phyloP scores from a whole-genome alignment of 345 rosid species.

The Salix suchowensis region DNA sequence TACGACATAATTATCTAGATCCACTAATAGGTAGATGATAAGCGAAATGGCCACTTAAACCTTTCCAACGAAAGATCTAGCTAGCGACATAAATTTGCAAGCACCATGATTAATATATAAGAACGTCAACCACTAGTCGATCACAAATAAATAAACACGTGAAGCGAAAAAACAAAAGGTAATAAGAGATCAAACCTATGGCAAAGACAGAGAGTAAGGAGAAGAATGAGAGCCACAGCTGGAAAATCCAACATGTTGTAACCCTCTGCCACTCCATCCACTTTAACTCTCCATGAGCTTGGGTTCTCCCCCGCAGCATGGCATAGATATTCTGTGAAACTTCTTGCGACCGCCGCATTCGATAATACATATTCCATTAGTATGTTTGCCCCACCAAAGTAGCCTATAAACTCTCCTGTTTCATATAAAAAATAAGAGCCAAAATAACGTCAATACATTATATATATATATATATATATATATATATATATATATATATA shows the following conservation, averaged over 20 bases:
- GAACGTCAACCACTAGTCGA: background rate
- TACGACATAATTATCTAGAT: background rate
- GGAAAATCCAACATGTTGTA: conserved; percentile 75
- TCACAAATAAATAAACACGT: background rate
- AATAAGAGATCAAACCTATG: conserved; percentile 47
- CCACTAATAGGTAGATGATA: background rate
- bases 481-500: background rate
- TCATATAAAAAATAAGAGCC: background rate
- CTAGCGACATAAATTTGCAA: conserved; percentile 3
- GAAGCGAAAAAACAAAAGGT: background rate
- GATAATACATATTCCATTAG: conserved; percentile 90
- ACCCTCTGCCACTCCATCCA: conserved; percentile 52
- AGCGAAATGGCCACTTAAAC: conserved; percentile 13
- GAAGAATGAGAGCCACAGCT: conserved; percentile 76
- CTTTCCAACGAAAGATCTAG: conserved; percentile 1
- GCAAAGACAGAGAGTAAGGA: conserved; percentile 81
- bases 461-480: background rate
- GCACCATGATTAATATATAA: conserved; percentile 5
- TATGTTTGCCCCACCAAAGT: conserved; percentile 86
- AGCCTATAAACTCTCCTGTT: conserved; percentile 81
- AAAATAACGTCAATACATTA: background rate
- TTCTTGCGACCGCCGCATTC: conserved; percentile 90
- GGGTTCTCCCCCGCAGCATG: conserved; percentile 56
- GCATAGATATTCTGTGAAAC: conserved; percentile 74
- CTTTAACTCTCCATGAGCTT: conserved; percentile 68